Evolutionary conservation across 129 eudicot genomes (phyloP), one percentile per base, ranked within the genome.

Genomic region (Ambrosia artemisiifolia): DNA sequence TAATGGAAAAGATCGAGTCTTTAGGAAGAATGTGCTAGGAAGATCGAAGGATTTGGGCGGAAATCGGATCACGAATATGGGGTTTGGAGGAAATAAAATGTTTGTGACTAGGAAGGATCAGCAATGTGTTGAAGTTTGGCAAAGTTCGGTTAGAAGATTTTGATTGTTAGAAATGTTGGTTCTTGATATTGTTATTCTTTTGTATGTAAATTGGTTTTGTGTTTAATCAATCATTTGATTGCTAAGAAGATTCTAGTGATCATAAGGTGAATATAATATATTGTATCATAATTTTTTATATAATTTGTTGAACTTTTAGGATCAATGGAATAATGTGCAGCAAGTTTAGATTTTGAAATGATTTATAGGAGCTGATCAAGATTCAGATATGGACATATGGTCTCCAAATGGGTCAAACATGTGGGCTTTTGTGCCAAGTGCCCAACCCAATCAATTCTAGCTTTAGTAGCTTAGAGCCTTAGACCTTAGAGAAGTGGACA

Each of bases 71-170:
- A 76, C 84, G 5, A 75, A 79, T 55, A 72, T 93, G 66, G 80
- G 77, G 17, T 93, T 93, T 73, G 98, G 98, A 34, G 98, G 96
- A 75, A 90, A 79, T 71, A 93, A 90, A 46, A 90, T 93, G 98
- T 93, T 90, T 40, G 85, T 87, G 66, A 87, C 98, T 4, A 64
- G 98, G 74, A 93, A 90, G 63, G 92, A 90, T 69, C 86, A 90
- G 64, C 98, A 87, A 72, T 77, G 68, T 70, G 86, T 93, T 35
- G 98, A 93, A 72, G 96, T 93, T 69, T 93, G 98, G 98, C 90
- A 89, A 67, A 82, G 90, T 69, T 84, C 96, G 7, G 83, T 18
- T 7, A 74, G 76, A 76, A 88, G 92, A 67, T 83, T 84, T 36
- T 91, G 57, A 77, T 51, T 36, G 40, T 57, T 57, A 13, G 1